These are phyloP conservation scores for Paramyrothecium roridum DNA, from an alignment of 2,329 filamentous ascomycete genomes.

Conservation along the genomic window DNA sequence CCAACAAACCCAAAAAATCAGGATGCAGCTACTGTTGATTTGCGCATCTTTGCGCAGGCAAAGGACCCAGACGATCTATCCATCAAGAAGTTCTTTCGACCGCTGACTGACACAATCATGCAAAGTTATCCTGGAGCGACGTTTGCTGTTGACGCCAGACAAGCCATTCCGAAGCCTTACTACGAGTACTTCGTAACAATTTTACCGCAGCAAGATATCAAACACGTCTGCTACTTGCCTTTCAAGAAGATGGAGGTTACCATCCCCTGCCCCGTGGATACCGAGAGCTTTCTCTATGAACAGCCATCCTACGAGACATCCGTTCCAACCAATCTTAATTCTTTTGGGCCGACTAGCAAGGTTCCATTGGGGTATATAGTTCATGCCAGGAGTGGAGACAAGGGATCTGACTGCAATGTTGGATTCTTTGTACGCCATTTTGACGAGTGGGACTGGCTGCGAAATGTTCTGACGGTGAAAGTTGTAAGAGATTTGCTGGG, in stretches of 20 bases:
- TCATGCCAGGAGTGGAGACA: conserved; percentile 16
- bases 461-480: not conserved
- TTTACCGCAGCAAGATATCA: conserved; percentile 17
- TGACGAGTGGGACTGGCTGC: not conserved
- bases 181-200: conserved; percentile 16
- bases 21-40: conserved; percentile 41
- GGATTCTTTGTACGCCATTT: not conserved
- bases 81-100: not conserved
- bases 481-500: not conserved
- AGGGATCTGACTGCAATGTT: not conserved
- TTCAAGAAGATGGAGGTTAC: conserved; percentile 10
- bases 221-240: conserved; percentile 15
- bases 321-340: conserved; percentile 7
- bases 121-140: conserved; percentile 39
- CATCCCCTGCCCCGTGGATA: conserved; percentile 15
- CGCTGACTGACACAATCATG: conserved; percentile 34
- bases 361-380: conserved; percentile 22
- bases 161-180: conserved; percentile 24
- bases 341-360: conserved; percentile 16
- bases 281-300: conserved; percentile 13
- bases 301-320: conserved; percentile 21
- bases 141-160: conserved; percentile 31
- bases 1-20: conserved; percentile 35
- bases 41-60: conserved; percentile 42
- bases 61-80: conserved; percentile 10